Evolutionary conservation across 2,329 filamentous ascomycete species (phyloP).

Genomic region (Hypoxylon sp.): DNA sequence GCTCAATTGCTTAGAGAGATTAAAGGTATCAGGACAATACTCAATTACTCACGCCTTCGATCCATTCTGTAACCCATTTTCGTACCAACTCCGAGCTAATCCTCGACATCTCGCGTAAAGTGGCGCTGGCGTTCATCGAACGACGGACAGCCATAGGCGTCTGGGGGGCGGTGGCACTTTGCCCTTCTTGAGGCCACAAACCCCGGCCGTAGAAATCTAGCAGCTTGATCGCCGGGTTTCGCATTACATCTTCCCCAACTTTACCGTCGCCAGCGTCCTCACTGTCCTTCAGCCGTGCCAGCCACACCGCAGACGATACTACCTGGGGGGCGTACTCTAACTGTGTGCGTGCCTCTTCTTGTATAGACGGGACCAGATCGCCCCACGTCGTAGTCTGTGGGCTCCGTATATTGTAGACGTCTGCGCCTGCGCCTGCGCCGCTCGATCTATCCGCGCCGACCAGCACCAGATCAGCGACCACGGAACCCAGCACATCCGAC

Average conservation of each 20-base stretch:
- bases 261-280: conserved; percentile 12
- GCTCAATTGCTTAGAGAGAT: no score
- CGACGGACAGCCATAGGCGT: no score
- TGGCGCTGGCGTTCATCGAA: no score
- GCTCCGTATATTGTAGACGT: conserved; percentile 43
- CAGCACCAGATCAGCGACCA: conserved; percentile 46
- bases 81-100: no score
- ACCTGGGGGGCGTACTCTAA: conserved; percentile 10
- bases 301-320: conserved; percentile 22
- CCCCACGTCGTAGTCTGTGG: conserved; percentile 38
- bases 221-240: conserved; percentile 46
- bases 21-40: no score
- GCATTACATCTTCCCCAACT: conserved; percentile 15
- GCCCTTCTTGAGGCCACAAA: conserved; percentile 20
- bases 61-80: no score
- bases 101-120: no score
- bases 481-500: conserved; percentile 50
- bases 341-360: conserved; percentile 9
- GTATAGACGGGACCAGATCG: conserved; percentile 35
- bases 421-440: not conserved
- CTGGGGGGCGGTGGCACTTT: no score
- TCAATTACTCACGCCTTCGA: no score
- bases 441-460: not conserved
- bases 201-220: conserved; percentile 43
- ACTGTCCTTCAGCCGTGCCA: conserved; percentile 28